Conservation (phyloP, 2,329 filamentous ascomycete species). For the Botrytis aclada region DNA sequence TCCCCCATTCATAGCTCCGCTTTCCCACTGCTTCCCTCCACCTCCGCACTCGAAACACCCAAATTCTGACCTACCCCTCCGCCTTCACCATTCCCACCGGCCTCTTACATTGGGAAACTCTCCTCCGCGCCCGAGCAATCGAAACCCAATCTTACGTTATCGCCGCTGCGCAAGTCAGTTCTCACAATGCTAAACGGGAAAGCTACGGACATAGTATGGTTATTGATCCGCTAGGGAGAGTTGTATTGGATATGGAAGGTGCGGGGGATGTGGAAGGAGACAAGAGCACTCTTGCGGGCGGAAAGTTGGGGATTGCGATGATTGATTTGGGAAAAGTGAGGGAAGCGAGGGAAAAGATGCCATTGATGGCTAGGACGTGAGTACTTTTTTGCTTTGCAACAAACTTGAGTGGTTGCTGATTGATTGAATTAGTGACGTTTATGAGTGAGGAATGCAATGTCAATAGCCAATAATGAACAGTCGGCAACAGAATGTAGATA, state of each 20-base stretch:
- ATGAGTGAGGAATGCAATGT: background rate
- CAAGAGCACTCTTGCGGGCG: constrained; percentile 38
- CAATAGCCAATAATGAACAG: background rate
- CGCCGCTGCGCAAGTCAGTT: constrained; percentile 78
- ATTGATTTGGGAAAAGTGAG: constrained; percentile 52
- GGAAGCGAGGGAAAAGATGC: constrained; percentile 54
- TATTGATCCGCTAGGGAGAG: constrained; percentile 80
- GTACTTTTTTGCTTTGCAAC: constrained; percentile 10
- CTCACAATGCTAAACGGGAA: constrained; percentile 68
- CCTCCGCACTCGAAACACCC: constrained; percentile 63
- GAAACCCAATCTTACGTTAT: constrained; percentile 87
- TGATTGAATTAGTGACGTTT: constrained; percentile 27
- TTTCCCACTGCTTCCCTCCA: constrained; percentile 74
- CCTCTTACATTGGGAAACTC: constrained; percentile 76
- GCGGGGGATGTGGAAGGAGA: constrained; percentile 28
- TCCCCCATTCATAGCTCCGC: constrained; percentile 52
- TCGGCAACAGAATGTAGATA: background rate
- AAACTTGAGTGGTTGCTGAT: background rate
- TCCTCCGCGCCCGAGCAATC: constrained; percentile 78
- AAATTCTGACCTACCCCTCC: constrained; percentile 70
- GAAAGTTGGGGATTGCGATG: constrained; percentile 47
- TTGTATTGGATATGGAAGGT: constrained; percentile 63
- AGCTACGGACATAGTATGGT: constrained; percentile 88
- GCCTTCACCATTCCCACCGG: constrained; percentile 89
- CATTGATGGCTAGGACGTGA: constrained; percentile 49